Evolutionary conservation across 768 basidiomycete species (phyloP), one percentile per base, ranked within the genome.

Genomic region (Gyrodon lividus): DNA sequence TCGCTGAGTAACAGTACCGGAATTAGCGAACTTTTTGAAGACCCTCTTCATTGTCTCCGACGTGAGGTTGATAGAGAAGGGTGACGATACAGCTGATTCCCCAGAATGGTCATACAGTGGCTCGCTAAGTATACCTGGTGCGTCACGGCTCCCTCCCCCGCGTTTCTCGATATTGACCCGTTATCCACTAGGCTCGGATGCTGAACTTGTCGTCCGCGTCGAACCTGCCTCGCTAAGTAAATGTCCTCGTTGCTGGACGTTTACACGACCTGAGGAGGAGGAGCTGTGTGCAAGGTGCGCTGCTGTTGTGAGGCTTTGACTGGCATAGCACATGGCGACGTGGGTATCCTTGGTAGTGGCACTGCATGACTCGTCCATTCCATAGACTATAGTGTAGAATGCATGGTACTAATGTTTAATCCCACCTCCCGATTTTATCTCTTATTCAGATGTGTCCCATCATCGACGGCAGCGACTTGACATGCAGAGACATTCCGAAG

Each of bases 201-300:
- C 46, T 19, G 55, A 54, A 12, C 51, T 84, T 3, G 70, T 67
- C 0, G 70, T 92, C 47, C 76, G 78, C 13, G 72, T 89, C n/a
- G 74, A 76, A 16, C 86, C 89, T 14, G 81, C 91, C 10, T 70
- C 67, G 4, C 54, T 69, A 46, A 62, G 73, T 19, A 95, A 96
- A 66, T 98, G 96, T 65, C 90, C 93, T 20, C 80, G 95, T 14
- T 98, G 96, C 67, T 97, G 95, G 93, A 86, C 82, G 6, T 87
- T 78, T 64, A 84, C 83, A 2, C 76, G 86, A 13, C 58, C 65
- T 10, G 64, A 73, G 35, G 66, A 73, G 12, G 77, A 83, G 16
- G 63, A 65, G 9, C 66, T 95, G 10, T 96, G 94, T 68, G 52
- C 52, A 17, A 78, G 94, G 58, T 97, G 94, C 54, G 57, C 58